Evolutionary conservation across 148 eudicot genomes (phyloP).

Genomic region (Mesembryanthemum crystallinum): DNA sequence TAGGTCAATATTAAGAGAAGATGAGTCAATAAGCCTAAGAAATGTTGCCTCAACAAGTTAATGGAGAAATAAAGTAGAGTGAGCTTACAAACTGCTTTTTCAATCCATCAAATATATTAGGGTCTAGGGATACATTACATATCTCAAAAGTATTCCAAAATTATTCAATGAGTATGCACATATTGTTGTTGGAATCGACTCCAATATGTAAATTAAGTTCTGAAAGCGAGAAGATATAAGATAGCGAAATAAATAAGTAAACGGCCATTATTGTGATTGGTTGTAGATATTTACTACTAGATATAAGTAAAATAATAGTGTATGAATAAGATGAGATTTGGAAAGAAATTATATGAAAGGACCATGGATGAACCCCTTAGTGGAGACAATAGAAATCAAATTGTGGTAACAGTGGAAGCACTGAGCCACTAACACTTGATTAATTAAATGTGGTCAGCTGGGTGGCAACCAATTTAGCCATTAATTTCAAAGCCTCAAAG

Average conservation of each 20-base stretch:
- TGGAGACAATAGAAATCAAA: conserved; percentile 7
- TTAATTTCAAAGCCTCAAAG: not conserved
- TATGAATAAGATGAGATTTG: not conserved
- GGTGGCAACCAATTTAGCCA: not conserved
- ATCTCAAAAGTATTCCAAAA: no score
- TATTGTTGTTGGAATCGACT: no score
- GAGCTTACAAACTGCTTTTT: no score
- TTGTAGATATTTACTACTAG: not conserved
- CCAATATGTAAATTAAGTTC: no score
- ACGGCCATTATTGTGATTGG: conserved; percentile 1
- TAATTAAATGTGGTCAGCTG: not conserved
- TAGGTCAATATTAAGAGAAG: no score
- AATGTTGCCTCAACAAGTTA: no score
- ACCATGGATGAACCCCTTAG: not conserved
- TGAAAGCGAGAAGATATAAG: no score
- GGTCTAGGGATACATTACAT: no score
- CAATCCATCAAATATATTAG: no score
- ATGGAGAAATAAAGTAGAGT: no score
- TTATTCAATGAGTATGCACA: no score
- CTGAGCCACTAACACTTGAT: not conserved
- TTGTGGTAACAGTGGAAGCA: not conserved
- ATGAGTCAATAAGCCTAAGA: no score
- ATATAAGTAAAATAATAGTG: not conserved
- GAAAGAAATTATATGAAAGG: not conserved
- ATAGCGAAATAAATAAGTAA: conserved; percentile 15